These are phyloP conservation scores for Cyclostephanos invisitatus DNA, from an alignment of 108 stramenopile species.

Conservation along the genomic window DNA sequence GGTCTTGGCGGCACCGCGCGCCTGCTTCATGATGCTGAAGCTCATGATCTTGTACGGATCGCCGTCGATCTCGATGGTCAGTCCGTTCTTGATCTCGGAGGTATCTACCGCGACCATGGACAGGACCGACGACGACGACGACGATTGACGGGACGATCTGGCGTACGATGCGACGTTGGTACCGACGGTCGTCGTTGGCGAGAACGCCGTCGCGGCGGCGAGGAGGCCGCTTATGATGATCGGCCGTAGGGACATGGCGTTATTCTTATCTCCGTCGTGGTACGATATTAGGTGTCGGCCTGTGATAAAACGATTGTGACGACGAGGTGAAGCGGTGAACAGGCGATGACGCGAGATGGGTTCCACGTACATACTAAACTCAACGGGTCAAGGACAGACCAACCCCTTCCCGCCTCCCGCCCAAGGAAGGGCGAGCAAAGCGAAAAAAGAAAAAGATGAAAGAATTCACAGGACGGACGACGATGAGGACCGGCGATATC, in stretches of 20 bases:
- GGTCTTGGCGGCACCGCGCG: constrained; percentile 89
- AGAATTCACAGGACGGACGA: too few relatives aligned
- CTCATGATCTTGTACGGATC: constrained; percentile 86
- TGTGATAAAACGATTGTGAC: too few relatives aligned
- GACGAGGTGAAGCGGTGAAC: too few relatives aligned
- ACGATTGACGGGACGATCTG: neutral
- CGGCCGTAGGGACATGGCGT: neutral
- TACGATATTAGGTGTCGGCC: too few relatives aligned
- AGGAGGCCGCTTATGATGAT: neutral
- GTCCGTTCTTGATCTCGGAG: constrained; percentile 94
- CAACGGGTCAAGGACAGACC: too few relatives aligned
- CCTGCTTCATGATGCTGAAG: constrained; percentile 94
- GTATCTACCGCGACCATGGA: constrained; percentile 79
- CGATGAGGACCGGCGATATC: too few relatives aligned
- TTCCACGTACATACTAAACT: too few relatives aligned
- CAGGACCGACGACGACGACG: constrained; percentile 28
- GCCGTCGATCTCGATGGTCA: constrained; percentile 92
- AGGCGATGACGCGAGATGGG: too few relatives aligned
- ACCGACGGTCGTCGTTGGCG: neutral
- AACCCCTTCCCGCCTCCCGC: too few relatives aligned
- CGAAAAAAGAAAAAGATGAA: too few relatives aligned
- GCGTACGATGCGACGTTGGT: neutral
- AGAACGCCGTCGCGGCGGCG: neutral
- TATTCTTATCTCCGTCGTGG: too few relatives aligned
- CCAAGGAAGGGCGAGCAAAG: too few relatives aligned